Evolutionary conservation across 2,329 filamentous ascomycete species (phyloP), one percentile per base, ranked within the genome.

Genomic region (Hypoxylon sp.): DNA sequence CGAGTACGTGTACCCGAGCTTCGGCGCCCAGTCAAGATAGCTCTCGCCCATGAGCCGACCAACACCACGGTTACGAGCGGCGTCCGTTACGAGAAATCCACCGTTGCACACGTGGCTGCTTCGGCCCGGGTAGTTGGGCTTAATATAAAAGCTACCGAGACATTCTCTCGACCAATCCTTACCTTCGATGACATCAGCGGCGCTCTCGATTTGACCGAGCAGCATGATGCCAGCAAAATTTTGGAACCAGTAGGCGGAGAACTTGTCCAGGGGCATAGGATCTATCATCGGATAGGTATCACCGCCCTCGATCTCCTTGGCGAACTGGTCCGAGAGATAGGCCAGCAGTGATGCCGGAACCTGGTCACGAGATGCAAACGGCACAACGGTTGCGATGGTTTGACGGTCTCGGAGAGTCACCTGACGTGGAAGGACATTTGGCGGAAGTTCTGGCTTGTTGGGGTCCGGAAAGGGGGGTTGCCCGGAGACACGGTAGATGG

Each of bases 71-170:
- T 92, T 92, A 67, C 92, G 89, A 57, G 90, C 87, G 11, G 89
- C 89, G 76, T 92, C 90, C 9, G 91, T 93, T 66, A 93, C 91
- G 58, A 94, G 84, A 77, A 94, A 93, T 33, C 90, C 91, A 65
- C 89, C 94, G 77, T 97, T 98, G 84, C 93, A 97, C 55, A 97
- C 89, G 83, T 97, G 94, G 80, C 92, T 96, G 81, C 92, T 96
- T 65, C 94, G 88, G 52, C 94, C 94, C 0, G 94, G 94, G 79
- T 97, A 97, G 80, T 97, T 97, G 52, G 94, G 94, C 82, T 96
- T 94, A 85, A 97, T 92, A 81, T 96, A 97, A 81, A 97, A 97
- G 81, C 93, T 97, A 63, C 94, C 94, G 47, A 97, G 83, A 75
- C 94, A 97, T 75, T 92, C 86, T 76, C 90, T 90, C 71, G 89